Evolutionary conservation across 2,329 filamentous ascomycete species (phyloP).

Genomic region (Aureobasidium subglaciale): DNA sequence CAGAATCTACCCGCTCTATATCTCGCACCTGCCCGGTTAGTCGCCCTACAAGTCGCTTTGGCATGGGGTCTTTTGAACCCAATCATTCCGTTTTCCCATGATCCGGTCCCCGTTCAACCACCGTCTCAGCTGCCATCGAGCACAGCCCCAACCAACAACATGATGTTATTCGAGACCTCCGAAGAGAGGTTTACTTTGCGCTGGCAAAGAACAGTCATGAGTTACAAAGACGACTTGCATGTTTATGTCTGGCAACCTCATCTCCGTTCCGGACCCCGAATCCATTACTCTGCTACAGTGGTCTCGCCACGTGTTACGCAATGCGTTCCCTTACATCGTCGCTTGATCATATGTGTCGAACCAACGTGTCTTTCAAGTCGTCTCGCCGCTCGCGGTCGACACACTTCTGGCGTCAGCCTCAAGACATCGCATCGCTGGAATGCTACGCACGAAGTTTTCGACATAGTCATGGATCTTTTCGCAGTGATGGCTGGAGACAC

Average conservation of each 20-base stretch:
- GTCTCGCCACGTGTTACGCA: no score
- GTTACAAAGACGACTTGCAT: neutral
- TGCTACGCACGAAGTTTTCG: no score
- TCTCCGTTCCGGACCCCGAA: neutral
- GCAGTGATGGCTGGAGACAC: no score
- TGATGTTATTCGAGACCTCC: neutral
- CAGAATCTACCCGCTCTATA: neutral
- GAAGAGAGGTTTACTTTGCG: neutral
- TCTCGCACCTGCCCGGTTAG: neutral
- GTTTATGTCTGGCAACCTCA: neutral
- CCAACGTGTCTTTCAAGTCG: no score
- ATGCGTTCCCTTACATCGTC: no score
- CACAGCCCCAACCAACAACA: neutral
- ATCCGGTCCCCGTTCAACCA: neutral
- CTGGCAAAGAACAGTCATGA: neutral
- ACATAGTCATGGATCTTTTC: no score
- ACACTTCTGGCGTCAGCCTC: no score
- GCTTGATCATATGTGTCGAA: no score
- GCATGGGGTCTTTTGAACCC: neutral
- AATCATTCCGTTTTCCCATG: neutral
- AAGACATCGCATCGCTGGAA: no score
- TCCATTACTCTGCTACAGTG: no score
- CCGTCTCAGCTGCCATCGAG: neutral
- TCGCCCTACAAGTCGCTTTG: neutral
- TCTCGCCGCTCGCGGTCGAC: no score